Evolutionary conservation across 78 protist genomes (phyloP).

Genomic region (Dictyostelium discoideum): dicty_2.7 NC_007091.3:2631001-2631500

Average conservation of each 20-base stretch:
- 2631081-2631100: slow-evolving; percentile 4
- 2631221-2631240: slow-evolving; percentile 38
- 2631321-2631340: slow-evolving; percentile 14
- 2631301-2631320: not conserved
- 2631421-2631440: too few species aligned
- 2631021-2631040: slow-evolving; percentile 19
- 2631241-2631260: slow-evolving; percentile 6
- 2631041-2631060: not conserved
- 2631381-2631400: too few species aligned
- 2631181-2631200: slow-evolving; percentile 39
- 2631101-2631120: slow-evolving; percentile 59
- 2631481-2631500: too few species aligned
- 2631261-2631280: slow-evolving; percentile 40
- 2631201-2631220: slow-evolving; percentile 23
- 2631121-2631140: slow-evolving; percentile 39
- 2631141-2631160: slow-evolving; percentile 1
- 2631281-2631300: slow-evolving; percentile 8
- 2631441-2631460: too few species aligned
- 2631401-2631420: too few species aligned
- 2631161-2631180: slow-evolving; percentile 22
- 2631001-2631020: slow-evolving; percentile 25
- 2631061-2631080: slow-evolving; percentile 12
- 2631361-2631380: not conserved
- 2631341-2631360: not conserved
- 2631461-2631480: too few species aligned